Conservation (phyloP, 2,329 filamentous ascomycete genomes). For the Stylonectria norvegica region DNA sequence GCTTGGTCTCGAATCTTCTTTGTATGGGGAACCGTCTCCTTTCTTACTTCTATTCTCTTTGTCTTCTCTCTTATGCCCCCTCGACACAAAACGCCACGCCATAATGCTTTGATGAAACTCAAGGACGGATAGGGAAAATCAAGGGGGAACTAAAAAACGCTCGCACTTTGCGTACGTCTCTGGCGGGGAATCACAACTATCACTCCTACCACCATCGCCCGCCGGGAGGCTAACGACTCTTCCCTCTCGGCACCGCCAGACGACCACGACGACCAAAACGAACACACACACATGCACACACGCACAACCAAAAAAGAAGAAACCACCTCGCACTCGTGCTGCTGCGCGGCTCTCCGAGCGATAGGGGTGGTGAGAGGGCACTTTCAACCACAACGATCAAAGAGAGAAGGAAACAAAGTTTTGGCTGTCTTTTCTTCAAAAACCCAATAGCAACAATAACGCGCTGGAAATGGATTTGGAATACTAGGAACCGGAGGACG, state of each 20-base stretch:
- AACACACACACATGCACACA: background rate
- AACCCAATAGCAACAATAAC: no score
- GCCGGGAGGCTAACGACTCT: no score
- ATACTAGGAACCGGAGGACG: conserved; percentile 10
- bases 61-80: background rate
- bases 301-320: background rate
- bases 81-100: conserved; percentile 1
- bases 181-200: no score
- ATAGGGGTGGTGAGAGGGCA: no score
- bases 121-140: background rate
- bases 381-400: no score
- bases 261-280: no score
- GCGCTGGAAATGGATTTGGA: conserved; percentile 7
- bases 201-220: no score
- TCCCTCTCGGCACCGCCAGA: no score
- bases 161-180: no score
- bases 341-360: no score
- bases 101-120: conserved; percentile 16
- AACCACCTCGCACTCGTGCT: no score
- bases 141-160: conserved; percentile 8
- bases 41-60: conserved; percentile 15
- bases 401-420: no score
- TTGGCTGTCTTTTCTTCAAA: background rate
- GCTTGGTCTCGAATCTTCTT: conserved; percentile 22
- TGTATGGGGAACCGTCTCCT: conserved; percentile 25